Evolutionary conservation across 805 yeast genomes (phyloP), one percentile per base, ranked within the genome.

Genomic region (Blastobotrys parvus): DNA sequence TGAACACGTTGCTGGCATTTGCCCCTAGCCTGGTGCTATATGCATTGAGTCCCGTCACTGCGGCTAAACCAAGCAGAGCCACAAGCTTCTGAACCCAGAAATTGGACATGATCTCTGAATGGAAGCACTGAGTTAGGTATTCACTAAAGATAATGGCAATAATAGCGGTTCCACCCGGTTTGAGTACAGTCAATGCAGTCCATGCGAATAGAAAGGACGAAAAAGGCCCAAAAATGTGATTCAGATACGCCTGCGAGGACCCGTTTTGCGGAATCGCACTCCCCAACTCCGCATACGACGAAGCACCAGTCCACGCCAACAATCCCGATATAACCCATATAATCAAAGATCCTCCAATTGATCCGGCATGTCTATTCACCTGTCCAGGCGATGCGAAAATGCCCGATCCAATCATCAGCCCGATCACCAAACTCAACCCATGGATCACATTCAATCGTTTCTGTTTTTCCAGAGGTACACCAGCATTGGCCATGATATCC

Each of bases 361-460:
- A 63, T 8, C 68, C 68, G 0, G 67, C 64, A 41, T 55, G 57
- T 13, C 55, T 47, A 45, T 59, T 57, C n/a, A 67, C 58, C 43
- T 61, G 61, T 33, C 64, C 61, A 2, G 71, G 71, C 8, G 69
- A 64, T 18, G 70, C 60, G 42, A 67, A 67, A 30, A 67, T 67
- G 5, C 71, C 71, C 2, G 70, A 64, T 6, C 71, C 71, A n/a
- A 67, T 61, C 42, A 66, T 70, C n/a, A 67, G 54, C 4, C 71
- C 70, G 18, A 67, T 50, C 2, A 67, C 69, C 11, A 67, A 54
- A 2, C 62, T 60, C 19, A 67, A 53, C 6, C 71, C 70, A 42
- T 64, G 60, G 13, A 59, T 32, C 39, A 54, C 51, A 11, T 50
- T 57, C 15, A 62, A 46, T 17, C 53, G 44, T 35, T 57, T 57